These are phyloP conservation scores for Massarina eburnea DNA, from an alignment of 2,329 filamentous ascomycete species.

Conservation along the genomic window DNA sequence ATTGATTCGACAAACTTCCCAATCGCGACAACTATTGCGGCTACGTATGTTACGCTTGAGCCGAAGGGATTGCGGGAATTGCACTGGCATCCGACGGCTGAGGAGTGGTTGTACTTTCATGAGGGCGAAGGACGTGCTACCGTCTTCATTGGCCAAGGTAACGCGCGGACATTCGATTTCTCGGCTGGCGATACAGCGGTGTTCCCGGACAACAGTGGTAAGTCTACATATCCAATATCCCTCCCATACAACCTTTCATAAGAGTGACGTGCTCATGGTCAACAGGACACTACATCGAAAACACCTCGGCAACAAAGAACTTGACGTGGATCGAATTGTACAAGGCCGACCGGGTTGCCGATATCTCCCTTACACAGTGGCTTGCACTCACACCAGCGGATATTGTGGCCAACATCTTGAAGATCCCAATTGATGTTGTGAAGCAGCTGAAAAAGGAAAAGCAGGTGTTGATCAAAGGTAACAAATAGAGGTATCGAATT, in stretches of 20 bases:
- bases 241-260: not conserved
- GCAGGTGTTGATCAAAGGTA: conserved; percentile 53
- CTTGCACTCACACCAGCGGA: conserved; percentile 66
- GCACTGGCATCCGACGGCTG: conserved; percentile 70
- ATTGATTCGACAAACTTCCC: conserved; percentile 70
- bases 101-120: conserved; percentile 74
- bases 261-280: not conserved
- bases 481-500: no score
- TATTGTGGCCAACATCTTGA: conserved; percentile 62
- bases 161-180: conserved; percentile 68
- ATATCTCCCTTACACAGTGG: conserved; percentile 70
- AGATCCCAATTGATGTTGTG: conserved; percentile 60
- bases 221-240: conserved; percentile 16
- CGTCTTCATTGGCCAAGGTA: conserved; percentile 63
- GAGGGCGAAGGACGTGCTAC: conserved; percentile 63
- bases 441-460: conserved; percentile 65
- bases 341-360: conserved; percentile 66
- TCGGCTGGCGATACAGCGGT: conserved; percentile 67
- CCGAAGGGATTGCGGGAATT: conserved; percentile 66
- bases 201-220: conserved; percentile 65
- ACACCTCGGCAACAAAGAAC: conserved; percentile 64
- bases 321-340: conserved; percentile 71
- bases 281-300: conserved; percentile 67
- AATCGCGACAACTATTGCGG: conserved; percentile 65
- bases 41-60: conserved; percentile 64